Percentiles rank a stretch among this genome's conserved stretches.
These are phyloP conservation scores for Monilinia laxa DNA, from an alignment of 2,329 filamentous ascomycete species.

Conservation along the genomic window DNA sequence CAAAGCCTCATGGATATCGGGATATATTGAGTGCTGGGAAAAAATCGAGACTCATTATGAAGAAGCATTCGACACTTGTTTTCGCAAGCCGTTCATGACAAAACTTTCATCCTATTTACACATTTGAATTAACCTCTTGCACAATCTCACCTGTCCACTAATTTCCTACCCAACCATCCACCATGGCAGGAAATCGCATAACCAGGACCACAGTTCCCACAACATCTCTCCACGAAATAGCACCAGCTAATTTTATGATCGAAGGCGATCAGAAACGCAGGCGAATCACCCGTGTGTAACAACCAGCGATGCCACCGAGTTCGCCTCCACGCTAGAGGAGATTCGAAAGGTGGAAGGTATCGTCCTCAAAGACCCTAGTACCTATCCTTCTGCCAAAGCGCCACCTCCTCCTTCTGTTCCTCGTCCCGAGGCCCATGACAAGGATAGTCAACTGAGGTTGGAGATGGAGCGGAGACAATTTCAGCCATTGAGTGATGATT, in stretches of 20 bases:
- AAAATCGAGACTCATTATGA: background rate
- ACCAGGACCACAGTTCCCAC: background rate
- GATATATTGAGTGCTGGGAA: background rate
- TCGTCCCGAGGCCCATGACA: background rate
- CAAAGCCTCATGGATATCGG: background rate
- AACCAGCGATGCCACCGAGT: background rate
- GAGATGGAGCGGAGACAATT: conserved; percentile 16
- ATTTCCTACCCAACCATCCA: background rate
- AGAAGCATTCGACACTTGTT: background rate
- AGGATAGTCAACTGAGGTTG: background rate
- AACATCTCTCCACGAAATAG: background rate
- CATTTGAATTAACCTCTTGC: background rate
- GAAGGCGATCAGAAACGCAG: background rate
- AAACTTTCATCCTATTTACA: background rate
- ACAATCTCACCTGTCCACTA: background rate
- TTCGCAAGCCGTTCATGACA: no score
- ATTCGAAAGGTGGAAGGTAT: background rate
- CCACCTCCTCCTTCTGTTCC: background rate
- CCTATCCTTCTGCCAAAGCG: background rate
- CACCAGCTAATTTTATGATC: background rate
- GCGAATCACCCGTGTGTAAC: background rate
- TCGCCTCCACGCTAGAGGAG: background rate
- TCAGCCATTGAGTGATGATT: background rate
- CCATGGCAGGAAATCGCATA: background rate
- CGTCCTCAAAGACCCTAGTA: background rate